These are phyloP conservation scores for Fusarium longipes DNA, from an alignment of 2,329 filamentous ascomycete genomes.

Conservation along the genomic window DNA sequence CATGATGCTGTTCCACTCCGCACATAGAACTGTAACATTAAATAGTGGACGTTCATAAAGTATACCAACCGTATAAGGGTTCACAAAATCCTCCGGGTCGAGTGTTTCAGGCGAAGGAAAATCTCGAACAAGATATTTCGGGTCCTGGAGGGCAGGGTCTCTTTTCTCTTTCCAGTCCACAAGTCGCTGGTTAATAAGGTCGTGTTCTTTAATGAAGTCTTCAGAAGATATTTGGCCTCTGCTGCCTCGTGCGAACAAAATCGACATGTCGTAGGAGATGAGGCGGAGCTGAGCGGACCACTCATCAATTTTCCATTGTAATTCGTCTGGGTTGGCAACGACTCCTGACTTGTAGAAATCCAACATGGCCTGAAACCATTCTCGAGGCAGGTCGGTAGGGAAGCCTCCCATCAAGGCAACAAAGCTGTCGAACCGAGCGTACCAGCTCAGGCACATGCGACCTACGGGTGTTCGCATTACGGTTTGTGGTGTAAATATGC, in stretches of 20 bases:
- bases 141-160: conserved; percentile 70
- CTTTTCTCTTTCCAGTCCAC: conserved; percentile 66
- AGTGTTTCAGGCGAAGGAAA: conserved; percentile 64
- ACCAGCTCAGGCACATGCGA: conserved; percentile 86
- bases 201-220: conserved; percentile 73
- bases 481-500: conserved; percentile 80
- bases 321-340: conserved; percentile 67
- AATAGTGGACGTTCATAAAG: conserved; percentile 78
- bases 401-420: conserved; percentile 85
- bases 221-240: conserved; percentile 72
- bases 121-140: conserved; percentile 70
- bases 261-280: conserved; percentile 82
- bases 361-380: conserved; percentile 79
- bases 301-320: conserved; percentile 75
- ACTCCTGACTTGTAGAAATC: conserved; percentile 71
- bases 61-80: conserved; percentile 76
- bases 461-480: conserved; percentile 77
- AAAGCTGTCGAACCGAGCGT: conserved; percentile 87
- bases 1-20: conserved; percentile 82
- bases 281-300: conserved; percentile 74
- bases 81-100: conserved; percentile 75
- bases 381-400: conserved; percentile 75
- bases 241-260: conserved; percentile 76
- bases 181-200: conserved; percentile 61
- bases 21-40: conserved; percentile 76